Percentiles rank a stretch among this genome's conserved stretches.
phyloP scores from a whole-genome alignment of 108 stramenopile species.

The Cyclotella baltica region DNA sequence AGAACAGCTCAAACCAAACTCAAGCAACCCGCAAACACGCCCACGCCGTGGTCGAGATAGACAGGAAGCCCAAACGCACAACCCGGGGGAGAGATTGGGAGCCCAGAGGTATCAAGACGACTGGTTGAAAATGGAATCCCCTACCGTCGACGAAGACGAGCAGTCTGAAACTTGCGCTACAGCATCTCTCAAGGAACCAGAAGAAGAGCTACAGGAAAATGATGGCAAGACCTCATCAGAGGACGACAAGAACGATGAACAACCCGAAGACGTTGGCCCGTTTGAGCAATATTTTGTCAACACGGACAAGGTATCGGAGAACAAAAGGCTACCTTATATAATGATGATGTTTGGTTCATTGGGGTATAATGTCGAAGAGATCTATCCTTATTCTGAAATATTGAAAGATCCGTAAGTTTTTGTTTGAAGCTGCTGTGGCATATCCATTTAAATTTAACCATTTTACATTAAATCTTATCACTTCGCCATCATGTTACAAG shows the following conservation, averaged over 20 bases:
- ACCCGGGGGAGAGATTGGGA: too few species aligned
- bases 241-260: neutral
- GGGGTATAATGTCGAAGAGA: neutral
- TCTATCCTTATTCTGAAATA: slow-evolving; percentile 4
- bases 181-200: neutral
- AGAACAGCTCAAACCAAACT: too few species aligned
- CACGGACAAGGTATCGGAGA: neutral
- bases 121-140: neutral
- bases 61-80: too few species aligned
- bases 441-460: neutral
- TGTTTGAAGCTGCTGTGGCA: neutral
- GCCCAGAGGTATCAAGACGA: too few species aligned
- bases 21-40: too few species aligned
- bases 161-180: neutral
- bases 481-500: too few species aligned
- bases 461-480: too few species aligned
- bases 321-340: slow-evolving; percentile 1
- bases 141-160: neutral
- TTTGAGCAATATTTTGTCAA: slow-evolving; percentile 7
- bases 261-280: neutral
- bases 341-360: neutral
- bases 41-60: too few species aligned
- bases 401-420: neutral
- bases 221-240: neutral
- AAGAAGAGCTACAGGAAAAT: neutral